Conservation (phyloP, 345 rosid genomes). For the Eucalyptus melliodora region DNA sequence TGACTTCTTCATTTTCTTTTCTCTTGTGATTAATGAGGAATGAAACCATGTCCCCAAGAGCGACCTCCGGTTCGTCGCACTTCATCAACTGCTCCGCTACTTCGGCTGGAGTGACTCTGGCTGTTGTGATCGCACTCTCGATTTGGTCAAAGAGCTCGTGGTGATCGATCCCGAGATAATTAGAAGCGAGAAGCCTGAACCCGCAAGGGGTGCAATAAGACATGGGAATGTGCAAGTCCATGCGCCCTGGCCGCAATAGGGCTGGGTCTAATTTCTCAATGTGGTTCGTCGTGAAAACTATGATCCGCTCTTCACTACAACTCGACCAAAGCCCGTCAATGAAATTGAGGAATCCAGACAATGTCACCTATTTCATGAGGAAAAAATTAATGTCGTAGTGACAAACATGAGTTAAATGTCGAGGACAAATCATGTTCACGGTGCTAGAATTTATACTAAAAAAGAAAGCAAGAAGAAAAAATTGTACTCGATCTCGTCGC, state of each 20-base stretch:
- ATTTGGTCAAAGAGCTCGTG: constrained; percentile 9
- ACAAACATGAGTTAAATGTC: background rate
- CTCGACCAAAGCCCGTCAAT: constrained; percentile 74
- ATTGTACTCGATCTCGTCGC: background rate
- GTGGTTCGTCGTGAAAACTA: constrained; percentile 65
- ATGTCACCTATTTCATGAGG: constrained; percentile 12
- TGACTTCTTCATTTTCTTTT: background rate
- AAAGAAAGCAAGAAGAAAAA: background rate
- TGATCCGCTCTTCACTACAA: constrained; percentile 67
- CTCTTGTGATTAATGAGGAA: constrained; percentile 14
- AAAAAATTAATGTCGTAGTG: background rate
- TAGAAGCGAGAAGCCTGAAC: constrained; percentile 33
- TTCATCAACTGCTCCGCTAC: constrained; percentile 31
- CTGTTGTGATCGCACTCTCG: background rate
- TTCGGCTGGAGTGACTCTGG: constrained; percentile 27
- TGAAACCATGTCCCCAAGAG: constrained; percentile 8
- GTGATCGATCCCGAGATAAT: constrained; percentile 11
- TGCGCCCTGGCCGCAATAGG: constrained; percentile 55
- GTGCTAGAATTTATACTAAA: background rate
- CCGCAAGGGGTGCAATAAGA: constrained; percentile 46
- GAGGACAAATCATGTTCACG: background rate
- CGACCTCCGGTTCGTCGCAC: constrained; percentile 10
- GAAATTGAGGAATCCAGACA: constrained; percentile 49
- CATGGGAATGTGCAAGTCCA: constrained; percentile 81
- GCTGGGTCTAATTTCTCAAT: constrained; percentile 69